Base-by-base conservation (phyloP, 805 yeast genomes). In the Saturnispora sekii region DNA sequence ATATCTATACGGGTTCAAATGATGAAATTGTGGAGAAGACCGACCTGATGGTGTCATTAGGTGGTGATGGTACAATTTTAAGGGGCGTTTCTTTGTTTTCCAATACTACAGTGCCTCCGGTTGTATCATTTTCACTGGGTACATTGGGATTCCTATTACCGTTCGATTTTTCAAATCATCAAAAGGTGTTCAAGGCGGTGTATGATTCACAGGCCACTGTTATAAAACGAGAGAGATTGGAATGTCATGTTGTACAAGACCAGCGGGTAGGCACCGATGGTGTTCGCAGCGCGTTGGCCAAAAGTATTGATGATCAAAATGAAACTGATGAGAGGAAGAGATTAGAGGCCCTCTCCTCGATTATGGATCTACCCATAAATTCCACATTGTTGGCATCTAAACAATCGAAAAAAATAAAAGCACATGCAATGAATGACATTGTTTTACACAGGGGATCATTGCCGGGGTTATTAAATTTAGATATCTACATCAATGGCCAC, bases 1-100 rank as follows among this genome's bases (percentile, higher is more conserved):
- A 41, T 8, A 52, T 85, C 1, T 77, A 70, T 55, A 75, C 89
- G 0, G 93, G 94, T 0, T 54, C 73, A 3, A 61, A 62, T 14
- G 63, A 67, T 10, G 82, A 79, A 9, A 76, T 87, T 36, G 71
- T 77, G 1, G 54, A 67, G 10, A 84, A 79, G 53, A 76, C 95
- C 0, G 97, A 89, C 57, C 61, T 89, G 36, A 65, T 89, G 33
- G 88, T 89, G 8, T 84, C 96, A 0, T 63, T 89, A 34, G 97
- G 97, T n/a, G 97, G 97, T 15, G 97, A 89, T 62, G 97, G 97
- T 5, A 89, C 97, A 0, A 86, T 87, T 45, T 62, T 89, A 37
- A 74, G 89, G 44, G 95, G 90, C 0, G 90, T 87, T 0, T 78
- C 93, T 5, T 67, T 78, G 54, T 89, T 89, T 58, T 77, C 81